Conservation (phyloP, 495 filamentous ascomycete genomes). For the Cetradonia linearis region DNA sequence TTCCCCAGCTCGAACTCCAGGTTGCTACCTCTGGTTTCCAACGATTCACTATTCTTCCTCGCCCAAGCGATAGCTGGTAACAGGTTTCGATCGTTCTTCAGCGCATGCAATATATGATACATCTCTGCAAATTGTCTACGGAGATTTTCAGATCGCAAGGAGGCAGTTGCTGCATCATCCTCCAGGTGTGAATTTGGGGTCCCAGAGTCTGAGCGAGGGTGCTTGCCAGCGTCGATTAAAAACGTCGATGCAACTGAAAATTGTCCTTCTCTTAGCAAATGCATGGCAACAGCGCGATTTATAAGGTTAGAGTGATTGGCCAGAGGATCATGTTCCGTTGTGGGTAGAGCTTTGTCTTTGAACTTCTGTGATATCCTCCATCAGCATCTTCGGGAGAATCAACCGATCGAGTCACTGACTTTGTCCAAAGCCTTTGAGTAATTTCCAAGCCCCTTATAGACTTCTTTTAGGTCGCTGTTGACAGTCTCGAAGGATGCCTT, state of each 20-base stretch:
- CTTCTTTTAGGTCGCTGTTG: slow-evolving; percentile 67
- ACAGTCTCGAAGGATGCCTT: slow-evolving; percentile 68
- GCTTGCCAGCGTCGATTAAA: slow-evolving; percentile 49
- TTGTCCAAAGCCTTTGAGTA: slow-evolving; percentile 78
- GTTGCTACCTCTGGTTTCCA: slow-evolving; percentile 79
- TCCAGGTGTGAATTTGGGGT: slow-evolving; percentile 23
- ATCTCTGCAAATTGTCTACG: slow-evolving; percentile 73
- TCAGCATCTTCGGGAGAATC: not conserved
- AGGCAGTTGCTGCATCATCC: slow-evolving; percentile 38
- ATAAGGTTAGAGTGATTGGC: slow-evolving; percentile 63
- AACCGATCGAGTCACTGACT: slow-evolving; percentile 34
- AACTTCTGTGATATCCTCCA: slow-evolving; percentile 42
- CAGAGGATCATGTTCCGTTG: slow-evolving; percentile 71
- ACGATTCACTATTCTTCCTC: slow-evolving; percentile 48
- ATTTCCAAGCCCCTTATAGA: slow-evolving; percentile 64
- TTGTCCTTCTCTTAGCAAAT: slow-evolving; percentile 86
- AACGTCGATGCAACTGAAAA: slow-evolving; percentile 81
- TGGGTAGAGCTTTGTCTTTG: slow-evolving; percentile 64
- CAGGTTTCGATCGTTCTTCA: slow-evolving; percentile 61
- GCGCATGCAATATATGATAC: slow-evolving; percentile 75
- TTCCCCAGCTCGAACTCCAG: slow-evolving; percentile 89
- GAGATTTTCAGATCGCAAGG: slow-evolving; percentile 56
- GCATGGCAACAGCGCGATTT: slow-evolving; percentile 92
- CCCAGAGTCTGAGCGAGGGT: slow-evolving; percentile 7
- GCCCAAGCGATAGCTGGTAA: slow-evolving; percentile 82